These are phyloP conservation scores for Ramaria rubella DNA, from an alignment of 768 basidiomycete genomes.

Conservation along the genomic window DNA sequence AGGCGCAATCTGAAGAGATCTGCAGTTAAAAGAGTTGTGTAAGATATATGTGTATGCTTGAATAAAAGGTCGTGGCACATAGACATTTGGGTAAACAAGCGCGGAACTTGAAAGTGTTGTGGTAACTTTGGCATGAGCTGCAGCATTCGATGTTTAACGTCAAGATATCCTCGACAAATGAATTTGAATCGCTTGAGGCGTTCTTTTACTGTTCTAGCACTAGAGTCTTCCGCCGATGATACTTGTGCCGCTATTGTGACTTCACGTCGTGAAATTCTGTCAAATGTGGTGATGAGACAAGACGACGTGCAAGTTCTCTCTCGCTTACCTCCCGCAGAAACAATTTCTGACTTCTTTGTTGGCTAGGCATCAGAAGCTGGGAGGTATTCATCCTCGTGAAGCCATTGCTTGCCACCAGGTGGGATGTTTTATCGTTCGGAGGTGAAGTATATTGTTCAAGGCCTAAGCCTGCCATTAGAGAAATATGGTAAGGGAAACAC, in stretches of 20 bases:
- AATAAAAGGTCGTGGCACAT: too few relatives aligned
- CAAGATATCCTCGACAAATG: background rate
- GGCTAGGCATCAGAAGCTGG: constrained; percentile 48
- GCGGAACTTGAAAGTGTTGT: background rate
- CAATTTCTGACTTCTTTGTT: background rate
- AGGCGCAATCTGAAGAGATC: background rate
- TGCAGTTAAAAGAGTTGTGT: too few relatives aligned
- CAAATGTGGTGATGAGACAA: constrained; percentile 86
- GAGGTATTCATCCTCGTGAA: constrained; percentile 73
- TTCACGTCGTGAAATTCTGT: constrained; percentile 59
- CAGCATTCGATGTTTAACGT: background rate
- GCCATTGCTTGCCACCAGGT: constrained; percentile 72
- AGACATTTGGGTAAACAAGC: too few relatives aligned
- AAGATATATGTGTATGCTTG: too few relatives aligned
- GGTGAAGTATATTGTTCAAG: too few relatives aligned
- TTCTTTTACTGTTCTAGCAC: constrained; percentile 57
- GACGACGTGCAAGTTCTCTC: constrained; percentile 44
- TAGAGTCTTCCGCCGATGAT: constrained; percentile 92
- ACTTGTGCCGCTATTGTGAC: constrained; percentile 85
- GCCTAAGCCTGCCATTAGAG: background rate
- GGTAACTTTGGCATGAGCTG: background rate
- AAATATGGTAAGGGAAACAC: background rate
- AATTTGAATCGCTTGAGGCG: background rate
- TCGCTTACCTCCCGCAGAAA: background rate
- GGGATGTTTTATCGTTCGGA: constrained; percentile 17